Evolutionary conservation across 768 basidiomycete genomes (phyloP), one percentile per base, ranked within the genome.

Genomic region (Mycena albidolilacea): DNA sequence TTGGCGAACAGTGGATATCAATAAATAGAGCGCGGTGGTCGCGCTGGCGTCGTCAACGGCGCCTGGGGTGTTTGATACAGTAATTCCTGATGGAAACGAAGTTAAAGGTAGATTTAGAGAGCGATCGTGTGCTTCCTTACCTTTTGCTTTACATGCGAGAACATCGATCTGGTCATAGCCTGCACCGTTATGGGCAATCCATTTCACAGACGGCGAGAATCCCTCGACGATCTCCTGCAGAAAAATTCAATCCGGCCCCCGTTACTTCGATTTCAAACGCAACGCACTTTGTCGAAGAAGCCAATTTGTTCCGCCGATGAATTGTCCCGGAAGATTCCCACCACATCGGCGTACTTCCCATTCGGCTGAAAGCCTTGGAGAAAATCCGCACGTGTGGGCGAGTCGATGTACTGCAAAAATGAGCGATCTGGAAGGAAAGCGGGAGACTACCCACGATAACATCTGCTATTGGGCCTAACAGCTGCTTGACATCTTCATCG

Each of bases 31-130:
- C 0, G 93, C 95, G 0, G 95, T 95, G 0, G 95, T 97, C 0
- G 96, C 97, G 1, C 96, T 97, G 11, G 93, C 95, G 74, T 97
- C 95, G 81, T 97, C 92, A 61, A 97, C 96, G 5, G 95, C 95
- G 15, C 92, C 91, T 0, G 96, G 96, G 0, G 96, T 97, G 79
- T 97, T 96, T 10, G 96, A 96, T 23, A 97, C 90, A 44, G 82
- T 85, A 76, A 97, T 95, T 12, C 92, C 93, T 93, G 21, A 71
- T 58, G 59, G 35, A 48, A 0, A 17, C n/a, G 58, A 11, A 41
- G 35, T 30, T 7, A 14, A 44, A 68, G 37, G 64, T 54, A 17
- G 73, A 61, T 46, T 37, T 62, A 41, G 19, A 19, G 15, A 35
- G 54, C 9, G n/a, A 48, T 37, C 58, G 48, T 55, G 38, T 58